Conservation (phyloP, 768 basidiomycete species). For the Psilocybe sp. region DNA sequence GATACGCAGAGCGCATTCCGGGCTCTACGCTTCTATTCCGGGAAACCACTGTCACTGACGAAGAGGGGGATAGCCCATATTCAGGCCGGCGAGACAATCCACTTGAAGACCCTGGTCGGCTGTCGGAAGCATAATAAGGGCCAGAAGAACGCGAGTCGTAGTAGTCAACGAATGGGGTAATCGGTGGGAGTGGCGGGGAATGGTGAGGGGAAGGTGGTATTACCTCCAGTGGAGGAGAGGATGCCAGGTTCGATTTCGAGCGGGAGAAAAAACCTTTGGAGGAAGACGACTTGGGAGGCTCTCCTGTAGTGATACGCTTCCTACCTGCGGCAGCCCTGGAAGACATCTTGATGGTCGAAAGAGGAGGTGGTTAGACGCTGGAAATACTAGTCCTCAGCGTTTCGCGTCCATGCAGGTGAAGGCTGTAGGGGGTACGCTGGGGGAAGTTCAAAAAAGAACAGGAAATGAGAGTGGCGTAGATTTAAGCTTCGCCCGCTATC, state of each 20-base stretch:
- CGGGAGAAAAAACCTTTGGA: slow-evolving; percentile 20
- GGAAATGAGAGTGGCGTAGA: neutral
- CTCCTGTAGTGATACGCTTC: slow-evolving; percentile 16
- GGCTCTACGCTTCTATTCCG: neutral
- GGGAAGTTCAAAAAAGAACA: neutral
- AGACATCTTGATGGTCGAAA: slow-evolving; percentile 17
- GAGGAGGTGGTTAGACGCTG: too few species aligned
- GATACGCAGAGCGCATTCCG: slow-evolving; percentile 1
- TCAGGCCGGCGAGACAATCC: too few species aligned
- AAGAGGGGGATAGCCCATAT: too few species aligned
- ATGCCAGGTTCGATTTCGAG: slow-evolving; percentile 6
- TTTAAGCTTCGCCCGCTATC: too few species aligned
- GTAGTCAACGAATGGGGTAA: too few species aligned
- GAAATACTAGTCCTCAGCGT: too few species aligned
- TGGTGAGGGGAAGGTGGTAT: neutral
- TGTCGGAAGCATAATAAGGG: too few species aligned
- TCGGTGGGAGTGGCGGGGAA: neutral
- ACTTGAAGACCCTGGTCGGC: too few species aligned
- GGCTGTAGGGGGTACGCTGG: neutral
- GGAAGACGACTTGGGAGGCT: slow-evolving; percentile 13
- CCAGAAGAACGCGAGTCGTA: too few species aligned
- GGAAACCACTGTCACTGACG: too few species aligned
- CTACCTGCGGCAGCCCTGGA: slow-evolving; percentile 25
- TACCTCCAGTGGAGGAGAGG: neutral
- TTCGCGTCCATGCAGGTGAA: too few species aligned